Percentiles rank a stretch among this genome's conserved stretches.
These are phyloP conservation scores for Botrytis porri DNA, from an alignment of 2,329 filamentous ascomycete genomes.

Conservation along the genomic window DNA sequence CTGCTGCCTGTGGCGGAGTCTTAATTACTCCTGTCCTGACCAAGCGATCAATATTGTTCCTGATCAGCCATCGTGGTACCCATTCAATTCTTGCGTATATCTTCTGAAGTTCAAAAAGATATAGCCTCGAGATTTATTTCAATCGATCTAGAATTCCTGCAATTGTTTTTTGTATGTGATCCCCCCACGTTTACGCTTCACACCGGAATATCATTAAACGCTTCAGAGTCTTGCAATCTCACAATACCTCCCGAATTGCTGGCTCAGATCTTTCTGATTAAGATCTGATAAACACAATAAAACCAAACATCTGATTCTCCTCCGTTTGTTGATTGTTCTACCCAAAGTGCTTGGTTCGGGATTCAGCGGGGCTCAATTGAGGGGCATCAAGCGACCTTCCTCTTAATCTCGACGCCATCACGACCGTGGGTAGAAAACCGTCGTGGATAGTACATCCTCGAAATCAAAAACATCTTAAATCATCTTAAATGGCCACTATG, in stretches of 20 bases:
- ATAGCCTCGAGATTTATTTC: background rate
- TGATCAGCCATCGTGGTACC: background rate
- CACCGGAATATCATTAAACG: background rate
- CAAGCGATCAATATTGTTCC: background rate
- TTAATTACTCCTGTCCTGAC: background rate
- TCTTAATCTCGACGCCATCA: conserved; percentile 1
- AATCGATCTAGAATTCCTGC: background rate
- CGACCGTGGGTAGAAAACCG: background rate
- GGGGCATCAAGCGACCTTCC: conserved; percentile 13
- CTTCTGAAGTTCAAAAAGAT: conserved; percentile 10
- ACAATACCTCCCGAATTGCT: background rate
- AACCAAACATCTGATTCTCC: background rate
- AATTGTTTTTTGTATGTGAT: background rate
- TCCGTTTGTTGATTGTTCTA: background rate
- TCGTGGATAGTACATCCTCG: conserved; percentile 22
- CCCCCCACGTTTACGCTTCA: background rate
- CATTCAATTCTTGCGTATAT: background rate
- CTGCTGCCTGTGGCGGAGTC: conserved; percentile 19
- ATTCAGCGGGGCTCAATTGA: conserved; percentile 4
- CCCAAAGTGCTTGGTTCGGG: background rate
- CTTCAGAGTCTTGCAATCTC: background rate
- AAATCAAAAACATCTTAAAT: background rate
- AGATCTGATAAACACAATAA: background rate
- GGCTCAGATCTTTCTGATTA: background rate
- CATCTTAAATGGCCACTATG: conserved; percentile 29